Evolutionary conservation across 192 early-diverging fungal species (phyloP).

Genomic region (Umbelopsis ramanniana): DNA sequence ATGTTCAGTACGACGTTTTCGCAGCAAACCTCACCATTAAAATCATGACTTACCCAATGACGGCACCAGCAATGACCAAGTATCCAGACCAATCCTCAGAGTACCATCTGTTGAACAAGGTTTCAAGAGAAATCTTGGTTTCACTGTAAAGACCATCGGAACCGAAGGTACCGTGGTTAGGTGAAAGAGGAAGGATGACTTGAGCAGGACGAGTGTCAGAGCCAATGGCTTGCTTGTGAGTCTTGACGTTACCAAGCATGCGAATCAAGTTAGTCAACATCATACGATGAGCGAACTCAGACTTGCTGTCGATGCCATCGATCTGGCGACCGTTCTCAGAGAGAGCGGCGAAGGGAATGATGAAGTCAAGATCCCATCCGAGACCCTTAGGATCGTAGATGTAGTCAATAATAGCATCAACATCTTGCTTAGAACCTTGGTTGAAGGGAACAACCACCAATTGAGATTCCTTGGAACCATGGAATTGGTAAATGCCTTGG

Average conservation of each 20-base stretch:
- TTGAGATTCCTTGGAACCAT: constrained; percentile 85
- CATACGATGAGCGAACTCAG: constrained; percentile 91
- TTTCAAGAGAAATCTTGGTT: constrained; percentile 93
- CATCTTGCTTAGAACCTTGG: constrained; percentile 87
- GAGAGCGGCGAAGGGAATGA: constrained; percentile 96
- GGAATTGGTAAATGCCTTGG: constrained; percentile 83
- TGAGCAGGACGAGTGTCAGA: constrained; percentile 87
- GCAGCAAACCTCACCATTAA: too few species aligned
- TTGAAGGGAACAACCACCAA: constrained; percentile 95
- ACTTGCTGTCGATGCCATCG: constrained; percentile 80
- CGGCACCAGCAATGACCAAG: constrained; percentile 86
- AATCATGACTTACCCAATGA: constrained; percentile 85
- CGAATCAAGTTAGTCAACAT: constrained; percentile 95
- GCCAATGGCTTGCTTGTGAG: constrained; percentile 74
- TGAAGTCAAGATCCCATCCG: constrained; percentile 92
- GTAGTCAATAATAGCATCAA: constrained; percentile 79
- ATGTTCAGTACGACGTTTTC: too few species aligned
- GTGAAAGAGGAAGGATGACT: constrained; percentile 89
- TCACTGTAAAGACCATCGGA: constrained; percentile 92
- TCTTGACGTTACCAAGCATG: constrained; percentile 84
- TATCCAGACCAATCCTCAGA: constrained; percentile 89
- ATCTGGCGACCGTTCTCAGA: constrained; percentile 87
- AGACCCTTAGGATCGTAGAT: constrained; percentile 87
- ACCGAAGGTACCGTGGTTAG: constrained; percentile 97
- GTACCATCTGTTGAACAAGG: constrained; percentile 88